phyloP scores from a whole-genome alignment of 768 basidiomycete species.

The Lactarius hatsudake region DNA sequence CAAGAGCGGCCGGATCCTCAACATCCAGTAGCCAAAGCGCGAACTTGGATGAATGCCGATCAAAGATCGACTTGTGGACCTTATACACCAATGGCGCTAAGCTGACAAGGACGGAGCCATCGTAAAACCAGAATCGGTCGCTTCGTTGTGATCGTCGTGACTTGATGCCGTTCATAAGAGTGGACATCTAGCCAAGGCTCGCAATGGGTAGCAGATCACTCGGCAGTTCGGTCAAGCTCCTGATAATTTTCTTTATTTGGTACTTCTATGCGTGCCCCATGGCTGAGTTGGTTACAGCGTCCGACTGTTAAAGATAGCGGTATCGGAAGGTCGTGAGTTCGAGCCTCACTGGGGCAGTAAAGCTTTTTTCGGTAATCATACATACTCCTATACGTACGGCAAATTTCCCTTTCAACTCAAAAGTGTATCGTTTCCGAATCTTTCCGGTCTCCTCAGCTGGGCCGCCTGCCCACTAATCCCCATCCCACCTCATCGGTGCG shows the following conservation, averaged over 20 bases:
- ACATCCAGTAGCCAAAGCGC: constrained; percentile 21
- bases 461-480: not conserved
- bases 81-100: constrained; percentile 49
- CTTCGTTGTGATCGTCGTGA: constrained; percentile 3
- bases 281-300: constrained; percentile 53
- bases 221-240: not conserved
- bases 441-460: not conserved
- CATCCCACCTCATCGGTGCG: not conserved
- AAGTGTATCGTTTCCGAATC: not conserved
- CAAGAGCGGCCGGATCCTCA: constrained; percentile 5
- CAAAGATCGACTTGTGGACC: constrained; percentile 52
- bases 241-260: not conserved
- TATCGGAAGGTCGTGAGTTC: constrained; percentile 54
- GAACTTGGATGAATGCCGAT: constrained; percentile 46
- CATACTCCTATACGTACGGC: not conserved
- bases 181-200: not conserved
- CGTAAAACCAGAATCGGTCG: constrained; percentile 52
- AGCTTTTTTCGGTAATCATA: constrained; percentile 17
- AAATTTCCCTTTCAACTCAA: not conserved
- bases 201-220: not conserved
- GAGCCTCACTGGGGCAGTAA: constrained; percentile 52
- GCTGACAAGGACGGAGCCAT: constrained; percentile 56
- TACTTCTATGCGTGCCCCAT: constrained; percentile 40
- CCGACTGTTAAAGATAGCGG: constrained; percentile 39
- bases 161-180: constrained; percentile 6